Evolutionary conservation across 2,329 filamentous ascomycete species (phyloP), one percentile per base, ranked within the genome.

Genomic region (Plenodomus biglobosus): DNA sequence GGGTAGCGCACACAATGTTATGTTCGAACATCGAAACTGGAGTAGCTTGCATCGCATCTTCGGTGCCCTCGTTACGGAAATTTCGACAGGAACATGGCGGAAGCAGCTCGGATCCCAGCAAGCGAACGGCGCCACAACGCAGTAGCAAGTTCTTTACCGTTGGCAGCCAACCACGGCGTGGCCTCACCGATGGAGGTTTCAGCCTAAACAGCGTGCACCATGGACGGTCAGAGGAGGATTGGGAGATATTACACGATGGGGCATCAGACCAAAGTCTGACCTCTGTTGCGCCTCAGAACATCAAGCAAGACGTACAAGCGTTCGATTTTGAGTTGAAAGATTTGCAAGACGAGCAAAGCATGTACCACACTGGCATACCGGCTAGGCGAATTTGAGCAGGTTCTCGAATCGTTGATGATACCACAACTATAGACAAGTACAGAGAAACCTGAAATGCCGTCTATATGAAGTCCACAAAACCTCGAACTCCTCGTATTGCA

Each of bases 21-120:
- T 62, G 53, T 36, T 62, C 59, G 13, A 62, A 62, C 37, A 53
- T 62, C 38, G 59, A 62, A 52, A 62, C 57, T 7, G 59, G 57
- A 19, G 59, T 62, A 17, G 59, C 56, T 3, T 62, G 59, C 42
- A 50, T 62, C 8, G 57, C 56, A 1, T 56, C 57, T 3, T 60
- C 57, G 1, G 38, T 62, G 8, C 56, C 59, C 2, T 59, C 59
- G 0, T 38, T 62, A 1, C 53, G 59, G 8, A 55, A 59, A 38
- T 49, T 62, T 24, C 51, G 50, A 7, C 40, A 43, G 41, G 43
- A 46, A 17, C n/a, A 20, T 15, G 40, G 22, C 16, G 48, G 51
- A 3, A 48, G 53, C 36, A 50, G 53, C 19, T 56, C 59, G 8
- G 50, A 46, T 2, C 53, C 56, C 3, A 55, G 42, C 42, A 46